Base-by-base conservation (phyloP, 2,329 filamentous ascomycete species). In the Dothidotthia symphoricarpi region DNA sequence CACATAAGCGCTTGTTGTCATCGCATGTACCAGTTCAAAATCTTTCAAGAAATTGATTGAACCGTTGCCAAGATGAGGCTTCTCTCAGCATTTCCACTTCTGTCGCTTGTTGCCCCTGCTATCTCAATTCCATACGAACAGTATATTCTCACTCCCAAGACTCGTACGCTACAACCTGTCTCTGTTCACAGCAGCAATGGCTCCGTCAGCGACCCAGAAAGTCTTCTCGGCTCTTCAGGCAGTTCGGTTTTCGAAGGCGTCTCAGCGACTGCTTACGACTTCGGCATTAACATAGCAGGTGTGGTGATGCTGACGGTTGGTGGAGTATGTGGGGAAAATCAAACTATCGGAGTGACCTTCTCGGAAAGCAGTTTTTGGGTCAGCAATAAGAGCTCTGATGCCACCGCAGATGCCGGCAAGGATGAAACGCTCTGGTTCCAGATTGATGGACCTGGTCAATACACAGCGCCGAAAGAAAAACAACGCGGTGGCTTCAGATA, bases 361-460 rank as follows among this genome's bases (percentile, higher is more conserved):
- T 63, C 64, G 2, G 69, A 72, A 35, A 66, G 60, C 39, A 69
- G 64, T 0, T 45, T 75, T 2, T 80, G 73, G 73, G 72, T 79
- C 30, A 75, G 68, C 25, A 67, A 64, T 3, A 49, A 67, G 17
- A 66, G 59, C 6, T 67, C 69, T 41, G 75, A 77, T 53, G 71
- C 70, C 1, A 76, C 71, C 1, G 65, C 65, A 3, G 69, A 74
- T 34, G 61, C 64, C 4, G 72, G 70, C 0, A 65, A 73, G 9
- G 75, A 78, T 31, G 67, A 71, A 33, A 65, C 68, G 0, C 59
- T 78, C 0, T 78, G 72, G 72, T 75, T 76, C 36, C 54, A 65
- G 6, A 49, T 67, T 2, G 63, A 66, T 4, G 61, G 58, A 1
- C 44, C 63, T 3, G 71, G 72, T 0, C 49, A 41, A 2, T 75